Conservation (phyloP, 441 rosid species). For the Corymbia citriodora region DNA sequence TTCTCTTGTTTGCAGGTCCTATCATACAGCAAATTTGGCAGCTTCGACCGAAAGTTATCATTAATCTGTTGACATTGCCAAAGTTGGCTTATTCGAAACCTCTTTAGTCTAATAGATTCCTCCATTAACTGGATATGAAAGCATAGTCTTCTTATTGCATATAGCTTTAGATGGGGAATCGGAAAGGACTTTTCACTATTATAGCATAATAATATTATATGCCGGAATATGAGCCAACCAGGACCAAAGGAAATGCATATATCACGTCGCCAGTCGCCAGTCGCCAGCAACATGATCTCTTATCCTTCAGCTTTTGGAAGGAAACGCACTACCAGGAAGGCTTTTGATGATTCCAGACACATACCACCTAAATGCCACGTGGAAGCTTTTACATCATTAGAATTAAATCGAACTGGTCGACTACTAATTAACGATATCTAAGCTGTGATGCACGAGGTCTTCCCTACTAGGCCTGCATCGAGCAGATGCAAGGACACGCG, state of each 20-base stretch:
- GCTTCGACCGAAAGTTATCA: not conserved
- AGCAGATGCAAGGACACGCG: constrained; percentile 38
- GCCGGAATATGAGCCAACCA: not conserved
- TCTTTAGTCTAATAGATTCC: not conserved
- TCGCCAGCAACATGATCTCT: not conserved
- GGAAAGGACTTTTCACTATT: not conserved
- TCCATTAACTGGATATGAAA: not conserved
- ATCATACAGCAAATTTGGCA: not conserved
- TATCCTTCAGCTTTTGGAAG: not conserved
- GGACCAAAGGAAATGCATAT: not conserved
- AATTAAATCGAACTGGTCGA: not conserved
- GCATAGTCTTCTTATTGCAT: not conserved
- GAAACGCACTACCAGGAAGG: not conserved
- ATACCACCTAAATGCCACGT: not conserved
- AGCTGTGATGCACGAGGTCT: constrained; percentile 7
- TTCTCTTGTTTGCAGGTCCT: not conserved
- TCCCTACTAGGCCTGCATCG: constrained; percentile 28
- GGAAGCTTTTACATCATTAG: not conserved
- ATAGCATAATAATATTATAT: not conserved
- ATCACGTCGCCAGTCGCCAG: not conserved
- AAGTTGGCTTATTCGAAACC: not conserved
- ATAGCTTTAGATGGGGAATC: not conserved
- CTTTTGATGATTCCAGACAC: not conserved
- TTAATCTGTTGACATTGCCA: not conserved
- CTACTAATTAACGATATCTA: constrained; percentile 11